Base-by-base conservation (phyloP, 768 basidiomycete species). In the Suillus tomentosus region DNA sequence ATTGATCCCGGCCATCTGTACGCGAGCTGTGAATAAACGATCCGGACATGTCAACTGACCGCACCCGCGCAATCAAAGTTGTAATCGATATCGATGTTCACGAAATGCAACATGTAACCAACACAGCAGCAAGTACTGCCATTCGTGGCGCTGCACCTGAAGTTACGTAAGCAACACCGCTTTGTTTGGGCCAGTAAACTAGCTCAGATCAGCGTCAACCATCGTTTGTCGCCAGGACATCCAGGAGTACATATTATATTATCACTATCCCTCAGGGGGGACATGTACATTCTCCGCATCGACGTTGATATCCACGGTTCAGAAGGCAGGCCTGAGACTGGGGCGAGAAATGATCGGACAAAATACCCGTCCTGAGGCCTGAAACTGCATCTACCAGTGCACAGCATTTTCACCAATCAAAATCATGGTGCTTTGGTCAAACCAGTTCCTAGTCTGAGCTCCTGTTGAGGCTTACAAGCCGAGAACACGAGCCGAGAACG, bases 1-100 rank as follows among this genome's bases (percentile, higher is more conserved):
- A 57, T 57, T 57, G 56, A 57, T 27, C 51, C 51, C 57, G 57
- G 39, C 13, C 57, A 42, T 57, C 40, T 1, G 17, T 42, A 22
- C 17, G 34, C 34, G 53, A 54, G 53, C 53, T 54, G 53, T 54
- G 53, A 54, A 54, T 54, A 34, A 54, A n/a, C 27, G 24, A 39
- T 27, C 24, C 5, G 27, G 27, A 39, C 42, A 58, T 17, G 10
- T 42, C 42, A 58, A 17, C 39, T 24, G 37, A 58, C 39, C 40
- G 40, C 57, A 58, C 10, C 56, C 57, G 40, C 40, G 27, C 39
- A 57, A 40, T 40, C 40, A 58, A 58, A 42, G 39, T 58, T 42
- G 15, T 24, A 58, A 58, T 58, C 39, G 27, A 24, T 15, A 39
- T 39, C 14, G 22, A 24, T 58, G 22, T 58, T 42, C 24, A 42